Conservation (phyloP, 768 basidiomycete genomes). For the Tubosaeta brunneosetosa region DNA sequence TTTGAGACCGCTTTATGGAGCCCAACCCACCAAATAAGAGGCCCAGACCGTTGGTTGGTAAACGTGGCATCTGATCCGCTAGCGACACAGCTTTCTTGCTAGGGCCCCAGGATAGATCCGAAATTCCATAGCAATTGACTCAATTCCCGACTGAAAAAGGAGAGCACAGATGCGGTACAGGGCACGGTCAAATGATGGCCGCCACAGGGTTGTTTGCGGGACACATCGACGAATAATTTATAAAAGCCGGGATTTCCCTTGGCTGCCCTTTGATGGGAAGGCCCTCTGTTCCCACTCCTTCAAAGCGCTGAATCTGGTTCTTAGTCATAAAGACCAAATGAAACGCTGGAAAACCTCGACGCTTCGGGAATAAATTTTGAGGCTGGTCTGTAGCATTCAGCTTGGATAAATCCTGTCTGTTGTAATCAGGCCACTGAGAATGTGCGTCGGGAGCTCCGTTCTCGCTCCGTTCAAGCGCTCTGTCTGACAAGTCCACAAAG, state of each 20-base stretch:
- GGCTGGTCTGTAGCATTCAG: not conserved
- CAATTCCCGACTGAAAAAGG: not conserved
- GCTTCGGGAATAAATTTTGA: not conserved
- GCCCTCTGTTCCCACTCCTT: not conserved
- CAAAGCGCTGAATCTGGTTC: not conserved
- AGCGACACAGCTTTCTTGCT: not conserved
- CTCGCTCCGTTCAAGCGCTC: not conserved
- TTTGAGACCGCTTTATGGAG: not conserved
- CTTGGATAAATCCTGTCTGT: not conserved
- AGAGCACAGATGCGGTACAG: not conserved
- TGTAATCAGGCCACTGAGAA: not conserved
- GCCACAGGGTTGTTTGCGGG: not conserved
- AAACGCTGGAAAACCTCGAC: not conserved
- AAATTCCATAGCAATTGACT: not conserved
- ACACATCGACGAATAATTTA: not conserved
- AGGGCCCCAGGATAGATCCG: not conserved
- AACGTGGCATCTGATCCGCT: not conserved
- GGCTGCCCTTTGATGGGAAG: not conserved
- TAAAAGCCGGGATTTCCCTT: not conserved
- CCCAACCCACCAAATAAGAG: no score
- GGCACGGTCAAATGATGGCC: not conserved
- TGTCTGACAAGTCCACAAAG: not conserved
- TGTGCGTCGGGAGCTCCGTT: not conserved
- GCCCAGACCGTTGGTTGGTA: no score
- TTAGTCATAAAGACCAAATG: not conserved